These are phyloP conservation scores for Fraxinus cuspidata DNA, from an alignment of 257 asterid species.

Conservation along the genomic window DNA sequence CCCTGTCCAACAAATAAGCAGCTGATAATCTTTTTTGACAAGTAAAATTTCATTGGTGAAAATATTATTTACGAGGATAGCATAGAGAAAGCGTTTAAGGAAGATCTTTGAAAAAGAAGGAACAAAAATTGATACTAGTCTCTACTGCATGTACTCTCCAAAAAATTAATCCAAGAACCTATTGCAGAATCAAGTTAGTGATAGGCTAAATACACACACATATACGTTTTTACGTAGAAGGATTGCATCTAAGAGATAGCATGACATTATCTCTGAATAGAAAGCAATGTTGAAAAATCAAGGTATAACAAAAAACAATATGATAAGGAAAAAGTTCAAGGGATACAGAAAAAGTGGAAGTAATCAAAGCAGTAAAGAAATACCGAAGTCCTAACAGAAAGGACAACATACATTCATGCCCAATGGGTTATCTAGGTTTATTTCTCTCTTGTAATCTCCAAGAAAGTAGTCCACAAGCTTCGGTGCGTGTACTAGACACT, in stretches of 20 bases:
- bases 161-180: neutral
- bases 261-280: neutral
- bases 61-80: neutral
- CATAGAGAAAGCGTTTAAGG: neutral
- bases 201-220: neutral
- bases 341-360: slow-evolving; percentile 11
- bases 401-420: slow-evolving; percentile 81
- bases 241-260: neutral
- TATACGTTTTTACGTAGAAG: neutral
- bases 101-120: neutral
- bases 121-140: neutral
- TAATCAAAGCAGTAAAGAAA: slow-evolving; percentile 26
- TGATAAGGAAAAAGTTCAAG: slow-evolving; percentile 20
- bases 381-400: slow-evolving; percentile 19
- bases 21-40: slow-evolving; percentile 12
- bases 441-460: slow-evolving; percentile 83
- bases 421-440: slow-evolving; percentile 82
- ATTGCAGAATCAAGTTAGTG: neutral
- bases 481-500: slow-evolving; percentile 91
- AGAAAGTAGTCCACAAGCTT: slow-evolving; percentile 97
- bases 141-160: neutral
- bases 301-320: neutral
- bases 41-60: slow-evolving; percentile 12
- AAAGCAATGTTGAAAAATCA: neutral
- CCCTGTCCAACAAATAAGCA: slow-evolving; percentile 53